A percentile compares a stretch with the other conserved stretches of the same genome.
Conservation (phyloP, 1,139 yeast genomes). For the Geotrichum fermentans region DNA sequence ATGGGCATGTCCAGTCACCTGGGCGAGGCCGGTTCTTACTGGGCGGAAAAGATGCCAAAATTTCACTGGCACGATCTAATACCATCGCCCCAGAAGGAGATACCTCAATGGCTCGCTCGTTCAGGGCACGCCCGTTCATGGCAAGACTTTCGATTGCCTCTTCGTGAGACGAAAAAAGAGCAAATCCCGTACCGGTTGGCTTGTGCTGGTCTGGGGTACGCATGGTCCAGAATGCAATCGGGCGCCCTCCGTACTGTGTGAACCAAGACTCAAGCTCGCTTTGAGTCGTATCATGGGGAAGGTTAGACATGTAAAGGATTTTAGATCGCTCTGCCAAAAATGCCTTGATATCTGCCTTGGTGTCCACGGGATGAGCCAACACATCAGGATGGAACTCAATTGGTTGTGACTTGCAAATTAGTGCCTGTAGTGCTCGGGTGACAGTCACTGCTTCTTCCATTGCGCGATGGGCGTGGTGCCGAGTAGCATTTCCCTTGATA, state of each 20-base stretch:
- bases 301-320: conserved; percentile 69
- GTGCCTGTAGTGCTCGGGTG: conserved; percentile 46
- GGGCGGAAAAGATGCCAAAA: conserved; percentile 79
- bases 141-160: conserved; percentile 75
- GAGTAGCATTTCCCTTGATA: conserved; percentile 22
- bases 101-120: conserved; percentile 73
- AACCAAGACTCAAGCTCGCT: conserved; percentile 90
- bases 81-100: conserved; percentile 79
- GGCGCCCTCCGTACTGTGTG: conserved; percentile 78
- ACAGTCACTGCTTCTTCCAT: conserved; percentile 42
- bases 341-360: conserved; percentile 61
- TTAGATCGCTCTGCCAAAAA: conserved; percentile 71
- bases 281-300: conserved; percentile 84
- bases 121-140: conserved; percentile 73
- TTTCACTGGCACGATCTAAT: conserved; percentile 74
- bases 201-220: conserved; percentile 51
- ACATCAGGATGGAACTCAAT: conserved; percentile 51
- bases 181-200: conserved; percentile 67
- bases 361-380: conserved; percentile 68
- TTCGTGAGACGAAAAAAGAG: conserved; percentile 76
- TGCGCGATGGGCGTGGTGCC: conserved; percentile 38
- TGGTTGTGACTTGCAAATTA: conserved; percentile 54
- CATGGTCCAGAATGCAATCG: conserved; percentile 85
- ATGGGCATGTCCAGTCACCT: conserved; percentile 97
- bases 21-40: conserved; percentile 90